Evolutionary conservation across 2,329 filamentous ascomycete genomes (phyloP).

Genomic region (Reticulascus tulasneorum): DNA sequence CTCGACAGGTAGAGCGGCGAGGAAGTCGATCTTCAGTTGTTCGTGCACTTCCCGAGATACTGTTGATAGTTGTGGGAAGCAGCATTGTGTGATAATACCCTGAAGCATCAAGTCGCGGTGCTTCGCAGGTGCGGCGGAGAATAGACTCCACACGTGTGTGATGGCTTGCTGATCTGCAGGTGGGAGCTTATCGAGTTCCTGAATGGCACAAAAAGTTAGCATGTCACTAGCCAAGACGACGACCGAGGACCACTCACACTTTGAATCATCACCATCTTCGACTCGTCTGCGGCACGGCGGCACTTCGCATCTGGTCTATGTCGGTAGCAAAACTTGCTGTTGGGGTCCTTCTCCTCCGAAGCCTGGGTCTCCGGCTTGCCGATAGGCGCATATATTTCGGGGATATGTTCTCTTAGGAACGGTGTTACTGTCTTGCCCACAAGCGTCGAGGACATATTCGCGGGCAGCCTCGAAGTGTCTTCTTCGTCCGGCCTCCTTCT

Average conservation of each 20-base stretch:
- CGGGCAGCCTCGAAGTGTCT: slow-evolving; percentile 40
- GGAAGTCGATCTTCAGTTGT: slow-evolving; percentile 95
- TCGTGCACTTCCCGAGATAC: slow-evolving; percentile 88
- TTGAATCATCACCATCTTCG: slow-evolving; percentile 93
- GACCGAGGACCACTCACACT: slow-evolving; percentile 52
- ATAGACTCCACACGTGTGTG: slow-evolving; percentile 95
- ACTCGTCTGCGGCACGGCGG: slow-evolving; percentile 85
- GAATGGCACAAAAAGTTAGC: slow-evolving; percentile 20
- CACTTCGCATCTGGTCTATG: slow-evolving; percentile 94
- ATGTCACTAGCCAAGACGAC: slow-evolving; percentile 1
- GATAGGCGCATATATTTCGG: slow-evolving; percentile 78
- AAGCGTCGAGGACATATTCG: slow-evolving; percentile 60
- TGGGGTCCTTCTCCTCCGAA: slow-evolving; percentile 48
- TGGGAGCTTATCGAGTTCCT: slow-evolving; percentile 80
- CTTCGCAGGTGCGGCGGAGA: slow-evolving; percentile 90
- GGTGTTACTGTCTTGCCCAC: slow-evolving; percentile 78
- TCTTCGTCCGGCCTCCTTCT: slow-evolving; percentile 46
- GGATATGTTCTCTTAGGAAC: slow-evolving; percentile 88
- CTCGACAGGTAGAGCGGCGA: slow-evolving; percentile 82
- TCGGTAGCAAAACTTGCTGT: slow-evolving; percentile 93
- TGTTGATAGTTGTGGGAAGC: slow-evolving; percentile 93
- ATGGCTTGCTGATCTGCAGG: slow-evolving; percentile 90
- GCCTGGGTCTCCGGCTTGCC: slow-evolving; percentile 51
- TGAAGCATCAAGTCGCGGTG: slow-evolving; percentile 95
- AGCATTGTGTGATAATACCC: slow-evolving; percentile 93